Evolutionary conservation across 1,139 yeast genomes (phyloP), one percentile per base, ranked within the genome.

Genomic region (Geotrichum cucujoidarum): DNA sequence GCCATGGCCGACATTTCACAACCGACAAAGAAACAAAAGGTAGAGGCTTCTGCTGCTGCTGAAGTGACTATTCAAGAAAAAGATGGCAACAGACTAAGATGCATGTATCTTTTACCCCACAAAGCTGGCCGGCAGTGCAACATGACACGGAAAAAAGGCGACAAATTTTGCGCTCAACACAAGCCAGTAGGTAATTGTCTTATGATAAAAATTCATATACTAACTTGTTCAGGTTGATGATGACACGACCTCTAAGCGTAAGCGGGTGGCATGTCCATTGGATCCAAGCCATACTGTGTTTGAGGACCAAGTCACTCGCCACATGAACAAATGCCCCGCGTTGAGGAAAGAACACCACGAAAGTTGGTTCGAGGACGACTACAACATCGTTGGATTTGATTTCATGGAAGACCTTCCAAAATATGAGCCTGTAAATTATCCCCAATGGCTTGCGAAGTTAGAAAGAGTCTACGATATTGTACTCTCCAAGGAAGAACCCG

Each of bases 271-370:
- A 3, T 89, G 97, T 64, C 90, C 96, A 0, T 61, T 83, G 30
- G 95, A 88, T 60, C 78, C 82, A 0, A 72, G 77, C 4, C 97
- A 89, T 63, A 75, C 84, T 0, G 80, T 89, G 0, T 81, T 88
- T 85, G 70, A 71, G 43, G 69, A 73, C 39, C 80, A 78, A 46
- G 61, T 87, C 41, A 64, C 68, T 6, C 65, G 61, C 22, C 97
- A 89, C 65, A 42, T 82, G 47, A 69, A 66, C 49, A 80, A 78
- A 58, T 89, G 97, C 63, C 80, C 76, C 57, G 75, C 69, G 20
- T 58, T 62, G 5, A 71, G 67, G 57, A 50, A 50, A 21, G 74
- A 39, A 56, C 55, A 53, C 2, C 64, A 57, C 0, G 77, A 73
- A 6, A 58, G 63, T 1, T 79, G 83, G 82, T 77, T 57, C 55